Percentiles rank a stretch among this genome's conserved stretches.
Evolutionary conservation across 192 early-diverging fungal species (phyloP).

Genomic region (Coemansia sp.): DNA sequence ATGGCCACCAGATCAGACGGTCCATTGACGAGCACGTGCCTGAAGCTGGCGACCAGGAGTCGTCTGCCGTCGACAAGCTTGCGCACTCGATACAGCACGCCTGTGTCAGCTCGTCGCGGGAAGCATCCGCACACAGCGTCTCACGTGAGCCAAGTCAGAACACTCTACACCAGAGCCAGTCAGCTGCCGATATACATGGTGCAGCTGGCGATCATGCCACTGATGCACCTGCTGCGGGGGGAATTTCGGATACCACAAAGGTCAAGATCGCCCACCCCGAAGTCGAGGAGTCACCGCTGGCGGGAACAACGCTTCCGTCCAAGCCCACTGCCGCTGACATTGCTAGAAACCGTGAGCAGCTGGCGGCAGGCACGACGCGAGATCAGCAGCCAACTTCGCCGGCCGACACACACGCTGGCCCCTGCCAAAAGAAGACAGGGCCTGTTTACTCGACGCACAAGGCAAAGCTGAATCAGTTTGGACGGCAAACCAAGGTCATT

Average conservation of each 20-base stretch:
- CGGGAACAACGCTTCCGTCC: slow-evolving; percentile 23
- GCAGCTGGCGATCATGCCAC: slow-evolving; percentile 2
- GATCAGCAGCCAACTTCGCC: slow-evolving; percentile 21
- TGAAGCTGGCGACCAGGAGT: slow-evolving; percentile 5
- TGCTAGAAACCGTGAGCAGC: slow-evolving; percentile 28
- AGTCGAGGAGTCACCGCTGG: slow-evolving; percentile 20
- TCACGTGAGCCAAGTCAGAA: slow-evolving; percentile 51
- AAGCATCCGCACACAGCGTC: slow-evolving; percentile 27
- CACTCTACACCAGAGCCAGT: slow-evolving; percentile 37
- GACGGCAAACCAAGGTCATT: slow-evolving; percentile 62
- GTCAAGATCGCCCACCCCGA: background rate
- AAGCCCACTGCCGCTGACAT: slow-evolving; percentile 26
- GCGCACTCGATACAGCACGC: slow-evolving; percentile 12
- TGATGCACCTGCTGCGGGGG: background rate
- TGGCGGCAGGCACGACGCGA: slow-evolving; percentile 38
- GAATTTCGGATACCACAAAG: background rate
- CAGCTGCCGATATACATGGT: slow-evolving; percentile 19
- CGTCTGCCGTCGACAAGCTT: slow-evolving; percentile 22
- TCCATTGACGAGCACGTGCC: slow-evolving; percentile 18
- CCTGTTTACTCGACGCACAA: slow-evolving; percentile 53
- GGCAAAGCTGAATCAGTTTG: slow-evolving; percentile 59
- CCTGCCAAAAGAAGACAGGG: slow-evolving; percentile 27
- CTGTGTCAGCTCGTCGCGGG: slow-evolving; percentile 27
- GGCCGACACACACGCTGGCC: background rate
- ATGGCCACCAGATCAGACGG: slow-evolving; percentile 30